These are phyloP conservation scores for Aureobasidium sp. DNA, from an alignment of 2,329 filamentous ascomycete genomes.

Conservation along the genomic window DNA sequence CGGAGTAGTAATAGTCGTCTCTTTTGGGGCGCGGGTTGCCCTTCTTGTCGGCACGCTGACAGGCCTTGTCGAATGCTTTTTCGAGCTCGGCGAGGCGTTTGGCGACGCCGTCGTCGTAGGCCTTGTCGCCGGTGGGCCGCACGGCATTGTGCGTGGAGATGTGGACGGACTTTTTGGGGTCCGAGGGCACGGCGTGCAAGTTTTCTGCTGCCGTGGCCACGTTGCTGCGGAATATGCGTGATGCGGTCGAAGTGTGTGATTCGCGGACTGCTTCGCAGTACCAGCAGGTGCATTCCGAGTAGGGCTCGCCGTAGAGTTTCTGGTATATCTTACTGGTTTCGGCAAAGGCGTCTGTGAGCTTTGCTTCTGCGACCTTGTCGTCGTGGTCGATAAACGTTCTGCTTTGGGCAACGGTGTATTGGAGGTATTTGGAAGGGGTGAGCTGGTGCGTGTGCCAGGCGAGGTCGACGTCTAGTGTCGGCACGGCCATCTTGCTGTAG, in stretches of 20 bases:
- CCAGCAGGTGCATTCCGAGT: conserved; percentile 75
- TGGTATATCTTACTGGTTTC: conserved; percentile 68
- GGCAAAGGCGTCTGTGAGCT: conserved; percentile 59
- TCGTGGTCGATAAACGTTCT: conserved; percentile 68
- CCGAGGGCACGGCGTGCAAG: conserved; percentile 39
- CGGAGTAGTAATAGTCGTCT: conserved; percentile 33
- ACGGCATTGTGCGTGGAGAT: conserved; percentile 69
- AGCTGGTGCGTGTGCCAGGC: conserved; percentile 80
- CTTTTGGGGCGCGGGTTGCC: conserved; percentile 30
- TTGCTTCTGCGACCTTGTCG: conserved; percentile 69
- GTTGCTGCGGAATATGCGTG: conserved; percentile 41
- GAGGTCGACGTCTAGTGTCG: conserved; percentile 67
- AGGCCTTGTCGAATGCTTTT: conserved; percentile 47
- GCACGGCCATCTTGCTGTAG: conserved; percentile 49
- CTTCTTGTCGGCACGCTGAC: conserved; percentile 32
- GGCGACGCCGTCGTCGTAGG: conserved; percentile 18
- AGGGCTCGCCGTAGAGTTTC: conserved; percentile 56
- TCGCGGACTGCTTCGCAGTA: conserved; percentile 69
- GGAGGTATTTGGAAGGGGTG: conserved; percentile 55
- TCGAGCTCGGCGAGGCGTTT: conserved; percentile 41
- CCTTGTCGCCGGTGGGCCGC: conserved; percentile 26
- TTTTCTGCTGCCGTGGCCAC: conserved; percentile 30
- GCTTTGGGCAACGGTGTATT: conserved; percentile 44
- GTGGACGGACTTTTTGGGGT: conserved; percentile 55
- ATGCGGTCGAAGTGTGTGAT: conserved; percentile 44